phyloP scores from a whole-genome alignment of 768 basidiomycete species.

The Tricholoma saponaceum region DNA sequence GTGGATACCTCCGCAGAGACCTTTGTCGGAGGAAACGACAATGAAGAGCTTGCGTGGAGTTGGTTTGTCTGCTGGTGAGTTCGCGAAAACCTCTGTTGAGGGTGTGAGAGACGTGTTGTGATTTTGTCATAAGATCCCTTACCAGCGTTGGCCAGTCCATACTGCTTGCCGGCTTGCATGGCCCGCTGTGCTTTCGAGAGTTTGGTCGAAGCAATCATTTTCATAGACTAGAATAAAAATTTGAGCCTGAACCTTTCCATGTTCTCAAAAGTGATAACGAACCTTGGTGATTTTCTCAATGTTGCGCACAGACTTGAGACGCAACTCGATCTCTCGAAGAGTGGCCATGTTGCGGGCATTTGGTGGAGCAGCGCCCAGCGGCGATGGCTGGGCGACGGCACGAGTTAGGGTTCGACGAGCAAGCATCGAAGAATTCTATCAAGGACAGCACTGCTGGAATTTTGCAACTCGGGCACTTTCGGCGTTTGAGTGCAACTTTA shows the following conservation, averaged over 20 bases:
- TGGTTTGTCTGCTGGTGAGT: conserved; percentile 65
- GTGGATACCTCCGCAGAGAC: conserved; percentile 99
- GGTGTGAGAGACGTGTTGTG: background rate
- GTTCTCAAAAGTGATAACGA: conserved; percentile 20
- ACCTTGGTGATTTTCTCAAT: conserved; percentile 99
- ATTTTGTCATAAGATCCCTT: conserved; percentile 22
- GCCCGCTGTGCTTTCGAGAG: conserved; percentile 93
- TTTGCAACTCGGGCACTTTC: conserved; percentile 37
- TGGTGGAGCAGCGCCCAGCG: conserved; percentile 39
- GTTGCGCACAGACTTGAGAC: conserved; percentile 94
- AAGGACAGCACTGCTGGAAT: conserved; percentile 10
- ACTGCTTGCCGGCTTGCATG: conserved; percentile 87
- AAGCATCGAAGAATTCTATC: conserved; percentile 35
- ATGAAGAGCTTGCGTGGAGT: conserved; percentile 84
- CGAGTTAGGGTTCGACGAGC: conserved; percentile 44
- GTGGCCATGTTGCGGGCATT: conserved; percentile 91
- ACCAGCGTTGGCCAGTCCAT: conserved; percentile 92
- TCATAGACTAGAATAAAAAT: conserved; percentile 70
- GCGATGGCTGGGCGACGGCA: conserved; percentile 29
- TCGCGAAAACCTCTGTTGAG: conserved; percentile 78
- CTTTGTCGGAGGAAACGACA: conserved; percentile 96
- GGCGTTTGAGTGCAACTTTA: conserved; percentile 27
- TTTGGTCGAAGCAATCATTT: conserved; percentile 99
- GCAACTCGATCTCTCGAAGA: conserved; percentile 93
- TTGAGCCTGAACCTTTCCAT: background rate